Conservation (phyloP, 345 rosid genomes). For the Populus simonii region DNA sequence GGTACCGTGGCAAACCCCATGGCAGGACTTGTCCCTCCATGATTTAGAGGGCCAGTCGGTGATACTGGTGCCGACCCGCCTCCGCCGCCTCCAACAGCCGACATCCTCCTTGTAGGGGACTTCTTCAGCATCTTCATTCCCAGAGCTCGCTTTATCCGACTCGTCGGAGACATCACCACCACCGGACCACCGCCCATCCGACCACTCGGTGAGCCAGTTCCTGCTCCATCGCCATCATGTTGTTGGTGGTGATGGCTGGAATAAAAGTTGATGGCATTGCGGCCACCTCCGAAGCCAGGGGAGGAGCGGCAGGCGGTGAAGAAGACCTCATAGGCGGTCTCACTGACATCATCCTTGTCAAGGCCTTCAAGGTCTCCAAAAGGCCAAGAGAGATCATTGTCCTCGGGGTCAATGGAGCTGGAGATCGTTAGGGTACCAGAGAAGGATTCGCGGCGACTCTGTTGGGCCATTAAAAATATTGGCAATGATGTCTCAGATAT, state of each 20-base stretch:
- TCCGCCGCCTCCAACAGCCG: slow-evolving; percentile 24
- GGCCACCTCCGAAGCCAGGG: slow-evolving; percentile 72
- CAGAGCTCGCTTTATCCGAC: slow-evolving; percentile 67
- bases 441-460: slow-evolving; percentile 48
- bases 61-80: slow-evolving; percentile 46
- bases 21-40: slow-evolving; percentile 27
- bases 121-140: slow-evolving; percentile 74
- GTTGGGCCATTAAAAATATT: slow-evolving; percentile 42
- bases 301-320: slow-evolving; percentile 84
- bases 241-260: slow-evolving; percentile 38
- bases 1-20: slow-evolving; percentile 42
- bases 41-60: slow-evolving; percentile 30
- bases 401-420: slow-evolving; percentile 17
- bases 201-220: slow-evolving; percentile 20
- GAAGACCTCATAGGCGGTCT: slow-evolving; percentile 83
- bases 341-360: slow-evolving; percentile 65
- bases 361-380: slow-evolving; percentile 55
- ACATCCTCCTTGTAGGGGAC: slow-evolving; percentile 71
- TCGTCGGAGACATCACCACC: slow-evolving; percentile 69
- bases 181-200: slow-evolving; percentile 30
- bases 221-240: slow-evolving; percentile 34
- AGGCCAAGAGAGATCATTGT: slow-evolving; percentile 69
- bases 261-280: slow-evolving; percentile 61
- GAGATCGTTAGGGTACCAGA: slow-evolving; percentile 34
- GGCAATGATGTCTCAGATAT: slow-evolving; percentile 22